Percentiles rank a stretch among this genome's conserved stretches.
phyloP scores from a whole-genome alignment of 352 stramenopile genomes.

The Phytophthora syringae region DNA sequence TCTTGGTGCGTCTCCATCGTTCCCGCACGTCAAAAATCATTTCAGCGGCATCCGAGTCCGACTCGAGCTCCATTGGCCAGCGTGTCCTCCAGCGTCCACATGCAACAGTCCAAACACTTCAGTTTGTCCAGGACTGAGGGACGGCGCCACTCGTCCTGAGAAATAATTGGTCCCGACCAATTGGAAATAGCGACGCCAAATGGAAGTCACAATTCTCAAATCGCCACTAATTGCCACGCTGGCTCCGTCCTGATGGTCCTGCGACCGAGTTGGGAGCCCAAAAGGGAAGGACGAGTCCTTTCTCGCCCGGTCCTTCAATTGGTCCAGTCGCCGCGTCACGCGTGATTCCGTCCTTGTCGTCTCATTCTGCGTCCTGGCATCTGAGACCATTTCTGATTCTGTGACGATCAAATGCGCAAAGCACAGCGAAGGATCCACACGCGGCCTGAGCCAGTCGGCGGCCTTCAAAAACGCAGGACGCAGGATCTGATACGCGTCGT shows the following conservation, averaged over 20 bases:
- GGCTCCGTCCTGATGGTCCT: constrained; percentile 10
- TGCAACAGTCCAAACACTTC: constrained; percentile 66
- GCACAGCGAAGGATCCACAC: constrained; percentile 58
- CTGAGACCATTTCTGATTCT: constrained; percentile 19
- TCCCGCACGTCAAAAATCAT: constrained; percentile 74
- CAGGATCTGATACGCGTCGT: constrained; percentile 52
- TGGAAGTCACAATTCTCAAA: constrained; percentile 44
- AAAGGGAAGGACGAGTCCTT: constrained; percentile 67
- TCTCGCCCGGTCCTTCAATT: constrained; percentile 34
- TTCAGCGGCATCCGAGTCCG: constrained; percentile 36
- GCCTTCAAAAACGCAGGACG: constrained; percentile 52
- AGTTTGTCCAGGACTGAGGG: constrained; percentile 56
- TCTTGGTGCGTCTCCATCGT: constrained; percentile 70
- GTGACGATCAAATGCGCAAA: constrained; percentile 49
- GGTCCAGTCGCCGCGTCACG: constrained; percentile 37
- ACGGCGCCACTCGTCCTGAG: constrained; percentile 47
- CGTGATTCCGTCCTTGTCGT: constrained; percentile 1
- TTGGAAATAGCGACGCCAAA: constrained; percentile 61
- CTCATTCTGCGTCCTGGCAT: constrained; percentile 14
- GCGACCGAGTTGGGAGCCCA: constrained; percentile 28
- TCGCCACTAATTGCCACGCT: constrained; percentile 46
- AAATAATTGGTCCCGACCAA: constrained; percentile 70
- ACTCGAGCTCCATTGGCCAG: constrained; percentile 21
- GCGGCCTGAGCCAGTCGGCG: constrained; percentile 38
- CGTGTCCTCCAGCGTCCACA: constrained; percentile 45